Evolutionary conservation across 352 stramenopile species (phyloP).

Genomic region (Phytophthora fragariae): DNA sequence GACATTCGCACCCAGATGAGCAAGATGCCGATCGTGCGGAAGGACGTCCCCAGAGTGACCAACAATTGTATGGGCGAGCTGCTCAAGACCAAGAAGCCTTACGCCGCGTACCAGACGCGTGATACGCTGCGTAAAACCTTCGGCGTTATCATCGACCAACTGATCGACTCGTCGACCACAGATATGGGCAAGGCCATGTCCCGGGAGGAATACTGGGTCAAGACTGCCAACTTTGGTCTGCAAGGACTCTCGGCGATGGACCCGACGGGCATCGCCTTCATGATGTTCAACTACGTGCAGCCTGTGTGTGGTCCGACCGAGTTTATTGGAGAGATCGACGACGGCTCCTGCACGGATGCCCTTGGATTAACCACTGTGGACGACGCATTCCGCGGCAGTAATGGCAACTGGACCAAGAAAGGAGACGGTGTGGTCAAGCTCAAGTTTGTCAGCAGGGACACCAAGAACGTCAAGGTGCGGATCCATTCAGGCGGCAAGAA

Average conservation of each 20-base stretch:
- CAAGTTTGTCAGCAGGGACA: constrained; percentile 57
- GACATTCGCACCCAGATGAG: constrained; percentile 54
- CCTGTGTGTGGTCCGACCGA: constrained; percentile 65
- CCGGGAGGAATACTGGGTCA: constrained; percentile 45
- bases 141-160: constrained; percentile 62
- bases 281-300: constrained; percentile 63
- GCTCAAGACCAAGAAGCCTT: constrained; percentile 37
- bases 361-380: constrained; percentile 51
- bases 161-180: constrained; percentile 49
- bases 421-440: constrained; percentile 50
- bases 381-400: constrained; percentile 52
- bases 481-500: constrained; percentile 54
- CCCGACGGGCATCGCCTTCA: constrained; percentile 53
- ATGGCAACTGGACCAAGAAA: constrained; percentile 52
- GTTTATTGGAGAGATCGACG: constrained; percentile 67
- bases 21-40: constrained; percentile 51
- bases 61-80: constrained; percentile 55
- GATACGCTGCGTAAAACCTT: constrained; percentile 63
- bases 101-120: constrained; percentile 49
- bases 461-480: constrained; percentile 50
- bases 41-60: constrained; percentile 53
- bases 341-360: constrained; percentile 43
- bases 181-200: constrained; percentile 53
- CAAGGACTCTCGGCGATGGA: constrained; percentile 44
- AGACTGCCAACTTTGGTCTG: constrained; percentile 44